phyloP scores from a whole-genome alignment of 2,329 filamentous ascomycete genomes.

The Colletotrichum endophyticum region DNA sequence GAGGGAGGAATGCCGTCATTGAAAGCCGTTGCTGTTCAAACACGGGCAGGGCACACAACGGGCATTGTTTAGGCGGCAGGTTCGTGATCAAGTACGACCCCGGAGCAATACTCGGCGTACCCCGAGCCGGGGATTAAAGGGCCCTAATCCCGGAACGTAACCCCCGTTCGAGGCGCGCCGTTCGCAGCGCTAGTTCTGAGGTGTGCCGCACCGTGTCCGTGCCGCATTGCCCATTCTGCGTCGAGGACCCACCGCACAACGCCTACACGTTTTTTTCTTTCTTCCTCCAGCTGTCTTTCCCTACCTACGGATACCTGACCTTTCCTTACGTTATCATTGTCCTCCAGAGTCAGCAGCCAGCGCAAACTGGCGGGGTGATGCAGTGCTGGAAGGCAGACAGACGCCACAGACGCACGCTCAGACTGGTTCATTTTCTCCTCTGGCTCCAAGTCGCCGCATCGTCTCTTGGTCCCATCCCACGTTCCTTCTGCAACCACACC shows the following conservation, averaged over 20 bases:
- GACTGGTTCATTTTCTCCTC: neutral
- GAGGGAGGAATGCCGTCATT: neutral
- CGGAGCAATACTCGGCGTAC: neutral
- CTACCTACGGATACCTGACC: neutral
- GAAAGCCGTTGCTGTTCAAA: neutral
- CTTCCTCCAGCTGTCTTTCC: neutral
- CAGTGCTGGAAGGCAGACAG: neutral
- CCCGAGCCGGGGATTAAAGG: conserved; percentile 1
- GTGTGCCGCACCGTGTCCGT: neutral
- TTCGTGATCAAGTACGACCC: neutral
- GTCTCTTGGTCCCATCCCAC: neutral
- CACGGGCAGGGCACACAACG: neutral
- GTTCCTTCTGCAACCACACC: conserved; percentile 9
- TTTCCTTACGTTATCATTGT: neutral
- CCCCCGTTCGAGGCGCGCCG: neutral
- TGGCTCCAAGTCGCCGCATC: neutral
- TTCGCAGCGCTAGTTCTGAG: neutral
- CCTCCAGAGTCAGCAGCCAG: neutral
- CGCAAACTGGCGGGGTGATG: neutral
- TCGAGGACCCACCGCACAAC: neutral
- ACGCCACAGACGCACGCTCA: conserved; percentile 2
- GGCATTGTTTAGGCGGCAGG: neutral
- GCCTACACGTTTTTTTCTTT: neutral
- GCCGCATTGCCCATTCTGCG: neutral
- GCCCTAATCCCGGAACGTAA: conserved; percentile 1